Evolutionary conservation across 352 stramenopile species (phyloP).

Genomic region (Albugo candida): DNA sequence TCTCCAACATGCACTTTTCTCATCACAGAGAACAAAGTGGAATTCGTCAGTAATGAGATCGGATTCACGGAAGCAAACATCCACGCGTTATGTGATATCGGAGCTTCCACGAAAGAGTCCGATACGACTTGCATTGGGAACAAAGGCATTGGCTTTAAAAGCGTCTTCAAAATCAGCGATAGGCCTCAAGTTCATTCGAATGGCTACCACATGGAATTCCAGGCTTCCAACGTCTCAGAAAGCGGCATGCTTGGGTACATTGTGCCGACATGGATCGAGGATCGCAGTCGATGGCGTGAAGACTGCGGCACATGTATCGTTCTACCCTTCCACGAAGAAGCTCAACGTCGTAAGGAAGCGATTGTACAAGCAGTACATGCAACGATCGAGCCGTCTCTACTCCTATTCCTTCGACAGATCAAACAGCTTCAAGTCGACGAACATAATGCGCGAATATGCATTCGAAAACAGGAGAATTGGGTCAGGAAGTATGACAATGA

Average conservation of each 20-base stretch:
- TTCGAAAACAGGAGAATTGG: conserved; percentile 10
- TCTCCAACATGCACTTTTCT: conserved; percentile 38
- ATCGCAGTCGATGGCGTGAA: conserved; percentile 19
- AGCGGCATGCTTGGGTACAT: conserved; percentile 51
- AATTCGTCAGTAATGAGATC: conserved; percentile 74
- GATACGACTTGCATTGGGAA: conserved; percentile 54
- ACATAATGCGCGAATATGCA: conserved; percentile 18
- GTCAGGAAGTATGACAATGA: neutral
- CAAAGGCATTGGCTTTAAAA: conserved; percentile 84
- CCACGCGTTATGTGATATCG: conserved; percentile 71
- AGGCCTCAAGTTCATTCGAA: conserved; percentile 74
- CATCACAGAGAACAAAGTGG: conserved; percentile 29
- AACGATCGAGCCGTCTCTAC: conserved; percentile 42
- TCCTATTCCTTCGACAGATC: conserved; percentile 65
- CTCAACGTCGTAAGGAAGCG: conserved; percentile 17
- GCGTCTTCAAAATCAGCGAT: conserved; percentile 79
- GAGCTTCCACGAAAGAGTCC: conserved; percentile 51
- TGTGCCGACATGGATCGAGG: conserved; percentile 55
- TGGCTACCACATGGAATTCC: conserved; percentile 68
- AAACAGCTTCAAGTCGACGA: conserved; percentile 31
- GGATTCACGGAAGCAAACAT: conserved; percentile 64
- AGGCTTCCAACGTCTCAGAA: conserved; percentile 25
- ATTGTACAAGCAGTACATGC: conserved; percentile 43
- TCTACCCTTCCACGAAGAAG: conserved; percentile 40
- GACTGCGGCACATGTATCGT: conserved; percentile 46